Base-by-base conservation (phyloP, 257 asterid genomes). In the Primulina huaijiensis region DNA sequence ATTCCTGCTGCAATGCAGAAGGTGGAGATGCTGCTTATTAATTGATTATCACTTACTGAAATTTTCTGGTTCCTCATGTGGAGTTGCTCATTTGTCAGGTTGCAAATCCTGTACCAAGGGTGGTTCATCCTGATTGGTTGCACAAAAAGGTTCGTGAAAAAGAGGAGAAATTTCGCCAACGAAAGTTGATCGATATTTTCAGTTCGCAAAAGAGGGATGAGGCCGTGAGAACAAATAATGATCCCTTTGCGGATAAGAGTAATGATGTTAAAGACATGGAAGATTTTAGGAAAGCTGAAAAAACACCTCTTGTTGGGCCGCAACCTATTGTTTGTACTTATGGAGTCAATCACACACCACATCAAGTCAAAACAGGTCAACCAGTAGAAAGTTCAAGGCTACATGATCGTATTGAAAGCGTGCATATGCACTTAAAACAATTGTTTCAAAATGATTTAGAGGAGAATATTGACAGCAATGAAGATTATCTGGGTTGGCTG, bases 1-100 rank as follows among this genome's bases (percentile, higher is more conserved):
- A 94, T 94, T 77, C 99, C 99, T 64, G 97, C 99, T 33, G 99
- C 99, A 40, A 94, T 94, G 97, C 99, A 94, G 79, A 94, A 91
- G 97, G 99, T 91, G 74, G 73, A 20, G 59, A 68, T 73, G 50
- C 53, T 70, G 55, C 23, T 69, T 46, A 62, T 57, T 69, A 33
- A 27, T 65, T 61, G 20, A 52, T 53, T 63, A 68, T 19, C 55
- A 56, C 62, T 64, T 34, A 29, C 61, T 46, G 19, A 21, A 34
- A 14, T 52, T 11, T 68, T 57, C 67, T 70, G 68, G 40, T 67
- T 73, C 69, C 76, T 72, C 60, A 81, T 72, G 69, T 62, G 82
- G 74, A 78, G 59, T 76, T 82, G 67, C 76, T 37, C 62, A 70
- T 72, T 62, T 79, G 67, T 64, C 84, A 94, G 99, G 92, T 94